phyloP scores from a whole-genome alignment of 352 stramenopile species.

The Phytopythium vexans region DNA sequence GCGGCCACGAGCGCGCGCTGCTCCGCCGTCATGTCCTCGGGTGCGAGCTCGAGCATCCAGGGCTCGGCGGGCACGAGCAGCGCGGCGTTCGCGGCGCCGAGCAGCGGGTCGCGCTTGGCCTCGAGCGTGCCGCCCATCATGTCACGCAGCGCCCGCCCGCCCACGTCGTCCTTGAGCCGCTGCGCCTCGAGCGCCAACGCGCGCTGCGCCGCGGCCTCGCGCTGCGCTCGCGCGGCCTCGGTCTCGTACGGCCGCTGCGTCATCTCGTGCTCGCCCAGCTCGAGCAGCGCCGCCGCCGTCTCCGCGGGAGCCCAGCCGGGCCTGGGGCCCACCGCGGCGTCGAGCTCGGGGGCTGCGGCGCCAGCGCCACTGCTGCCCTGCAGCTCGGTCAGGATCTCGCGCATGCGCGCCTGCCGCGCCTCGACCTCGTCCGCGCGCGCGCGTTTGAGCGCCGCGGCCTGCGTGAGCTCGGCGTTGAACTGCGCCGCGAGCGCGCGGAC shows the following conservation, averaged over 20 bases:
- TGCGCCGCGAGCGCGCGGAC: slow-evolving; percentile 56
- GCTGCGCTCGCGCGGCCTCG: slow-evolving; percentile 48
- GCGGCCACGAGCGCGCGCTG: slow-evolving; percentile 70
- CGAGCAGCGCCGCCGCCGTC: slow-evolving; percentile 58
- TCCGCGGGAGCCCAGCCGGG: slow-evolving; percentile 61
- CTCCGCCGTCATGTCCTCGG: slow-evolving; percentile 77
- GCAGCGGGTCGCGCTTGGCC: slow-evolving; percentile 72
- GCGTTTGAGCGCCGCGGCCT: slow-evolving; percentile 70
- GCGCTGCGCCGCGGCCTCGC: slow-evolving; percentile 32
- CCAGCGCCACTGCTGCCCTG: slow-evolving; percentile 5
- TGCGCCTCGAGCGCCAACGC: slow-evolving; percentile 27
- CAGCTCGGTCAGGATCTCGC: slow-evolving; percentile 82
- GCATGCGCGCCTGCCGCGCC: slow-evolving; percentile 84
- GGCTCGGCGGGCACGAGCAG: slow-evolving; percentile 53
- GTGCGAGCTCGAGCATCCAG: slow-evolving; percentile 86
- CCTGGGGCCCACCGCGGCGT: slow-evolving; percentile 35
- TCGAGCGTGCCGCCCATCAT: slow-evolving; percentile 96
- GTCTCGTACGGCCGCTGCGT: slow-evolving; percentile 84
- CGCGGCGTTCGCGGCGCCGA: slow-evolving; percentile 2
- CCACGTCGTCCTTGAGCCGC: slow-evolving; percentile 82
- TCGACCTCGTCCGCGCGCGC: slow-evolving; percentile 86
- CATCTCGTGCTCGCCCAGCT: slow-evolving; percentile 76
- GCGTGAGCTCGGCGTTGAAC: slow-evolving; percentile 89
- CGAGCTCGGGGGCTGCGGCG: background rate
- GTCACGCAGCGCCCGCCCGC: slow-evolving; percentile 73